Conservation (phyloP, 306 rosid species). For the Argentina anserina region DNA sequence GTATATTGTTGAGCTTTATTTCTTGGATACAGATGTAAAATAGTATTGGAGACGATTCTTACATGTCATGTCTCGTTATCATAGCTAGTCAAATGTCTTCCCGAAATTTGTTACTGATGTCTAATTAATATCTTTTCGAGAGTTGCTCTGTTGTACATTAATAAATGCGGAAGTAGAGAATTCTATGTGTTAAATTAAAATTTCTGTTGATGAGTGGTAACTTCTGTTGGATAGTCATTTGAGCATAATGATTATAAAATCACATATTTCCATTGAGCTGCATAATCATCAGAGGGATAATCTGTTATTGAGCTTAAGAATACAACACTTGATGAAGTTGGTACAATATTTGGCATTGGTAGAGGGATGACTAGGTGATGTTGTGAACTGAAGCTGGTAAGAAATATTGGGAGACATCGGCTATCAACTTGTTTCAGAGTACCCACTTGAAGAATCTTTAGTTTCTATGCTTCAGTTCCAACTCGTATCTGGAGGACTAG, state of each 20-base stretch:
- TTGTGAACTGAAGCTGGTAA: constrained; percentile 1
- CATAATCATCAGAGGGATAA: neutral
- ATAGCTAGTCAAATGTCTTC: neutral
- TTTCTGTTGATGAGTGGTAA: neutral
- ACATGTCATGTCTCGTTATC: neutral
- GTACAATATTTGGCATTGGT: constrained; percentile 5
- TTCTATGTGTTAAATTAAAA: neutral
- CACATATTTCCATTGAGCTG: neutral
- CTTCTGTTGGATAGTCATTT: neutral
- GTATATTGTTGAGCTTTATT: neutral
- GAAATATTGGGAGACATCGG: neutral
- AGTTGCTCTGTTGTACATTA: neutral
- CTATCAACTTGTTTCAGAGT: neutral
- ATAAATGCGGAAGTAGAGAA: neutral
- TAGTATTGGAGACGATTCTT: neutral
- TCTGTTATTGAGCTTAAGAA: neutral
- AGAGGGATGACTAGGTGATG: neutral
- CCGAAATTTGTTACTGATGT: neutral
- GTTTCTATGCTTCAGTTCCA: neutral
- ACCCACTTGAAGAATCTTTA: neutral
- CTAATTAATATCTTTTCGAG: neutral
- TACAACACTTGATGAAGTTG: constrained; percentile 4
- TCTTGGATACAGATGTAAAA: neutral
- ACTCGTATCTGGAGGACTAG: neutral
- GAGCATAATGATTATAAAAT: neutral